Evolutionary conservation across 225 moss, liverwort and hornwort species (phyloP).

Genomic region (Physcomitrium patens): DNA sequence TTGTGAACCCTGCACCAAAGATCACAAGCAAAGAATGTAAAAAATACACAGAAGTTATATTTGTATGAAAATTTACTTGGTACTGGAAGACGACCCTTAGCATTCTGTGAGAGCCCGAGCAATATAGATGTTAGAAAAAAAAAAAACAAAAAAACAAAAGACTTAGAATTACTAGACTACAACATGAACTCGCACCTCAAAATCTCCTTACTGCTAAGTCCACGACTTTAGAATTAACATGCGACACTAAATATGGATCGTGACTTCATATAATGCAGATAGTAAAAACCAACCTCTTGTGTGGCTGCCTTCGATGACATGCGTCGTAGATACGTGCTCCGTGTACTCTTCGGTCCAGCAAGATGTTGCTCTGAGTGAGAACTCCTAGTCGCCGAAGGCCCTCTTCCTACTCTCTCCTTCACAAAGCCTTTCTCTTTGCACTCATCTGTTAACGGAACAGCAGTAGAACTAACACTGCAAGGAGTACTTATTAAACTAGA

Average conservation of each 20-base stretch:
- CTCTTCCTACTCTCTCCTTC: slow-evolving; percentile 52
- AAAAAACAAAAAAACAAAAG: not conserved
- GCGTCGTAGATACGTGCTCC: slow-evolving; percentile 50
- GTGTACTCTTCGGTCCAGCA: slow-evolving; percentile 60
- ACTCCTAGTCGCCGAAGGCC: slow-evolving; percentile 39
- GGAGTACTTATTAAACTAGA: slow-evolving; percentile 61
- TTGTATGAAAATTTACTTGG: not conserved
- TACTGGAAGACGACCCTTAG: not conserved
- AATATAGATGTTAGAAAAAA: too few species aligned
- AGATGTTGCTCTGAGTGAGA: slow-evolving; percentile 49
- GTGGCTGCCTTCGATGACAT: slow-evolving; percentile 43
- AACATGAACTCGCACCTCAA: slow-evolving; percentile 13
- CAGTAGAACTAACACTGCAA: slow-evolving; percentile 64
- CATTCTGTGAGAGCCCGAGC: not conserved
- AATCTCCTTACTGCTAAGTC: slow-evolving; percentile 5
- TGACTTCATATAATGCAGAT: not conserved
- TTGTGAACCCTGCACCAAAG: slow-evolving; percentile 57
- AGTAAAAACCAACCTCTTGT: slow-evolving; percentile 52
- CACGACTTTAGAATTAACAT: not conserved
- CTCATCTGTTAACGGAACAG: slow-evolving; percentile 47
- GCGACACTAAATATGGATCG: not conserved
- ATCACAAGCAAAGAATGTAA: not conserved
- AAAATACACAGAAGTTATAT: not conserved
- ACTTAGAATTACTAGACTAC: not conserved
- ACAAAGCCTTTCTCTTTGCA: slow-evolving; percentile 49